phyloP scores from a whole-genome alignment of 805 yeast genomes.

The Kuraishia ogatae region DNA sequence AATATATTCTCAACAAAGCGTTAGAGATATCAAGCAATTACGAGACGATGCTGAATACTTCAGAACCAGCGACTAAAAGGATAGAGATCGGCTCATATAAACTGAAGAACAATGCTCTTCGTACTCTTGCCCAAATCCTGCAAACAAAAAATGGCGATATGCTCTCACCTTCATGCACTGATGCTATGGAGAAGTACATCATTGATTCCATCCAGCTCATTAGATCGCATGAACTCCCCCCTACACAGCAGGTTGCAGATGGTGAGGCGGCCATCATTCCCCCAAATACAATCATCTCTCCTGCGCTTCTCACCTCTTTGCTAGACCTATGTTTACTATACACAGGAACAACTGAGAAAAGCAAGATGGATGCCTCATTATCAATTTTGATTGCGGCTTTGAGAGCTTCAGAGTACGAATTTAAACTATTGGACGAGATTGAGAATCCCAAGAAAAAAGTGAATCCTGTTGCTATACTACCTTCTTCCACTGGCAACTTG shows the following conservation, averaged over 20 bases:
- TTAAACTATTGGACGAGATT: constrained; percentile 5
- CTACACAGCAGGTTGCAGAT: not conserved
- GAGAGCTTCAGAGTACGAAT: constrained; percentile 21
- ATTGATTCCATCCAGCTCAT: constrained; percentile 19
- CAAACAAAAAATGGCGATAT: constrained; percentile 6
- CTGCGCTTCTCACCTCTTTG: constrained; percentile 17
- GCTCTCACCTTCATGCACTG: constrained; percentile 5
- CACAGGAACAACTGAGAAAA: constrained; percentile 13
- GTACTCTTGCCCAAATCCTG: constrained; percentile 21
- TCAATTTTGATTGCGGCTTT: constrained; percentile 24
- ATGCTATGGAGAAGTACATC: constrained; percentile 19
- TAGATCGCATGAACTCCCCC: constrained; percentile 14
- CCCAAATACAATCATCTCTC: constrained; percentile 14
- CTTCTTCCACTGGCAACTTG: constrained; percentile 3
- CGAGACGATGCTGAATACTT: constrained; percentile 13
- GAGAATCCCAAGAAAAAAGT: not conserved
- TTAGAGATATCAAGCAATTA: constrained; percentile 21
- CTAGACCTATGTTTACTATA: constrained; percentile 21
- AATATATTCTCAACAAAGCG: constrained; percentile 18
- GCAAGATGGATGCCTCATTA: constrained; percentile 19
- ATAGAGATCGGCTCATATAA: constrained; percentile 14
- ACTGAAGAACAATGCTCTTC: constrained; percentile 23
- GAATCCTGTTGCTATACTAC: not conserved
- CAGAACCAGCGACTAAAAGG: not conserved
- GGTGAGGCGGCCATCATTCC: constrained; percentile 12